phyloP scores from a whole-genome alignment of 352 stramenopile species.

The Phytophthora ramorum region DNA sequence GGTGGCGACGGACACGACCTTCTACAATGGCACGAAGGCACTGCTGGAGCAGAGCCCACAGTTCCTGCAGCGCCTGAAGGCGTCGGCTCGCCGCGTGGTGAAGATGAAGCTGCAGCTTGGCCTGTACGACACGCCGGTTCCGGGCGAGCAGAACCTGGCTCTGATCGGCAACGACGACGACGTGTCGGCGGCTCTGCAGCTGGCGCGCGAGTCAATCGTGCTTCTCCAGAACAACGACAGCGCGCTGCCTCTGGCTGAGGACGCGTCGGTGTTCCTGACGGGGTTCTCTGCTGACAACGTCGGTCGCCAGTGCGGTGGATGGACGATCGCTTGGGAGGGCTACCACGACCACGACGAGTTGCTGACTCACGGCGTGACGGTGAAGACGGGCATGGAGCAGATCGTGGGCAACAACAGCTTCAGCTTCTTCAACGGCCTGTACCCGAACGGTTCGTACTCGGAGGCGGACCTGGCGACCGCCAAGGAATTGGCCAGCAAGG shows the following conservation, averaged over 20 bases:
- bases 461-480: conserved; percentile 46
- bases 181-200: background rate
- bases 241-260: conserved; percentile 16
- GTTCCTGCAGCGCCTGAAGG: conserved; percentile 43
- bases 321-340: conserved; percentile 75
- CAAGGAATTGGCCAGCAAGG: conserved; percentile 42
- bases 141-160: conserved; percentile 19
- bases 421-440: conserved; percentile 53
- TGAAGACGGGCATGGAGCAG: conserved; percentile 50
- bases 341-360: conserved; percentile 49
- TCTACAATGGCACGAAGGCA: too few species aligned
- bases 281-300: conserved; percentile 54
- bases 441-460: conserved; percentile 47
- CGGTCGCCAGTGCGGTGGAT: conserved; percentile 61
- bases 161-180: conserved; percentile 4
- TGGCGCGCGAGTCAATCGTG: background rate
- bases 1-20: conserved; percentile 51
- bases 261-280: conserved; percentile 35
- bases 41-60: conserved; percentile 38
- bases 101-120: conserved; percentile 65
- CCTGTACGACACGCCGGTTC: too few species aligned
- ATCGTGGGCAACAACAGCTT: conserved; percentile 19
- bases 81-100: conserved; percentile 56
- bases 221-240: too few species aligned
- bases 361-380: conserved; percentile 41